Base-by-base conservation (phyloP, 257 asterid species). In the Nicotiana undulata region DNA sequence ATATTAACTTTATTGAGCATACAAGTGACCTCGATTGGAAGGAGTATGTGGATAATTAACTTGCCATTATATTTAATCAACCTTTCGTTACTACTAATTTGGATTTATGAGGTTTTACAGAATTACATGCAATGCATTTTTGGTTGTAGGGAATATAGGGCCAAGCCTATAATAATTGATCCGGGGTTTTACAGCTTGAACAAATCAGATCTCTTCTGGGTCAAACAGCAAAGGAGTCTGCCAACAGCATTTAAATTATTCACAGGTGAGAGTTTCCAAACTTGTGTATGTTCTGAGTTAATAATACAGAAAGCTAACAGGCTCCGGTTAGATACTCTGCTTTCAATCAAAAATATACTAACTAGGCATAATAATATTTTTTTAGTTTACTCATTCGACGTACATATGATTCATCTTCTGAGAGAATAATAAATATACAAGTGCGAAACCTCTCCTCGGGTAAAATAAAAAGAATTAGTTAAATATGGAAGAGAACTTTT, bases 11-110 rank as follows among this genome's bases (percentile, higher is more conserved):
- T 46, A 86, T 92, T 59, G 97, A 92, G 85, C 94, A 92, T 66
- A 90, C 97, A 6, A 90, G 94, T 70, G 89, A 88, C 22, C 87
- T 90, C 82, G 93, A 92, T 66, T 90, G 93, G 93, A 90, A 90
- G 66, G 93, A 88, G 97, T 92, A 87, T 81, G 95, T 66, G 37
- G 16, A 70, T 28, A n/a, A 26, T 26, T 26, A 26, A 58, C 74
- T 82, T 83, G 6, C 79, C 58, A 46, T n/a, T n/a, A n/a, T n/a
- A n/a, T 13, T 44, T 70, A 1, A 70, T 70, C 11, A 70, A 70
- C 20, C 5, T 44, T 44, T 6, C 24, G 28, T 63, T 81, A 16
- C 52, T 24, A 28, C 44, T 24, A 28, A 59, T 53, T 15, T 40
- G 49, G 49, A 40, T 40, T 40, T 8, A 40, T 9, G 12, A 40